These are phyloP conservation scores for Allomyces macrogynus DNA, from an alignment of 192 early-diverging fungal species.

Conservation along the genomic window DNA sequence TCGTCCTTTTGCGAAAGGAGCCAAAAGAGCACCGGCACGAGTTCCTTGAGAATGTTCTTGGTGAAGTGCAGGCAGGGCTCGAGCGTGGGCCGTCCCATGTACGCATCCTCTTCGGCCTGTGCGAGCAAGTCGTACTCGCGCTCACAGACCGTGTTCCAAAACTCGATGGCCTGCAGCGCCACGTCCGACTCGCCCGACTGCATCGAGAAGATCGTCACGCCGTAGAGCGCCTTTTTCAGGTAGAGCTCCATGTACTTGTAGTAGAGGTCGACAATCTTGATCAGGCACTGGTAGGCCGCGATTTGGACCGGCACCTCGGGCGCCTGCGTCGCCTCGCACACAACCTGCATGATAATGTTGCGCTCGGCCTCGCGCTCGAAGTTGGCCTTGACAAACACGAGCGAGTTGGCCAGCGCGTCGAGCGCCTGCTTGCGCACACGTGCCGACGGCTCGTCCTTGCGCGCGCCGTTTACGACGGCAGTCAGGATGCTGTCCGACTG, in stretches of 20 bases:
- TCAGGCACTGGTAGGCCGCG: conserved; percentile 84
- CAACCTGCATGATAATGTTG: conserved; percentile 96
- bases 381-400: conserved; percentile 85
- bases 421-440: conserved; percentile 52
- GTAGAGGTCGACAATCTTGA: conserved; percentile 90
- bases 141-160: conserved; percentile 98
- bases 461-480: conserved; percentile 85
- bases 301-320: conserved; percentile 52
- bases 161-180: conserved; percentile 92
- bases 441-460: conserved; percentile 61
- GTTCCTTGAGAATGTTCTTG: conserved; percentile 6
- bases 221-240: conserved; percentile 89
- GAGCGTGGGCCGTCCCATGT: neutral
- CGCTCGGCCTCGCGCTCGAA: conserved; percentile 87
- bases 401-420: conserved; percentile 76
- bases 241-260: conserved; percentile 92
- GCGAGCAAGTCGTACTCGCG: conserved; percentile 61
- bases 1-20: conserved; percentile 92
- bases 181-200: conserved; percentile 69
- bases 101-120: conserved; percentile 32
- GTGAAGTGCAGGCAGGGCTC: neutral
- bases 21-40: conserved; percentile 65
- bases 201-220: conserved; percentile 86
- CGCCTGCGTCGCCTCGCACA: conserved; percentile 88
- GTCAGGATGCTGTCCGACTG: conserved; percentile 85